Evolutionary conservation across 371 early-diverging fungal genomes (phyloP).

Genomic region (Rhizopus arrhizus): DNA sequence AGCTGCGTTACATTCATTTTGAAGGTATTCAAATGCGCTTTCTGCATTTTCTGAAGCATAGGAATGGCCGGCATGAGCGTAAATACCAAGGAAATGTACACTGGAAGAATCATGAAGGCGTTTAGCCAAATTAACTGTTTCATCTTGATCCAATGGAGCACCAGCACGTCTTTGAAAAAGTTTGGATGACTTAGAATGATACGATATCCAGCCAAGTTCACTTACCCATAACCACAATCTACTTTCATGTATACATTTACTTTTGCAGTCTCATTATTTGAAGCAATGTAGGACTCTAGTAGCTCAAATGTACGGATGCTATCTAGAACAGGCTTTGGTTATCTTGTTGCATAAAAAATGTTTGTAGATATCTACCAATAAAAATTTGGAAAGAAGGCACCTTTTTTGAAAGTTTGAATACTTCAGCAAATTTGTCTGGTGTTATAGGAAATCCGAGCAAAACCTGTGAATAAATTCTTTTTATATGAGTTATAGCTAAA

Average conservation of each 20-base stretch:
- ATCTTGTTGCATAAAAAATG: not conserved
- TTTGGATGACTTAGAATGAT: not conserved
- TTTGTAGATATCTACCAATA: conserved; percentile 27
- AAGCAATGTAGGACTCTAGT: conserved; percentile 30
- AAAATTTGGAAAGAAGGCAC: conserved; percentile 40
- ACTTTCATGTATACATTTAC: conserved; percentile 42
- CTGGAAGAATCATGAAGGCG: conserved; percentile 32
- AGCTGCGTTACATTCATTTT: conserved; percentile 38
- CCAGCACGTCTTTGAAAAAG: conserved; percentile 43
- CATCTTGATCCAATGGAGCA: conserved; percentile 29
- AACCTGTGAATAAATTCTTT: conserved; percentile 16
- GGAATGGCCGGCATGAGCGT: conserved; percentile 51
- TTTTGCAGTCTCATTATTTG: conserved; percentile 11
- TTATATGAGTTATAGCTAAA: not conserved
- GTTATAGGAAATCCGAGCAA: conserved; percentile 47
- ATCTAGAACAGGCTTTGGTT: conserved; percentile 21
- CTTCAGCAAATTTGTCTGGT: conserved; percentile 41
- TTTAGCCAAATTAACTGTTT: conserved; percentile 35
- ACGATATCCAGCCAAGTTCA: not conserved
- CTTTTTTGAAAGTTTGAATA: conserved; percentile 25
- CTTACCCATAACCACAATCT: conserved; percentile 49
- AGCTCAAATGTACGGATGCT: conserved; percentile 39
- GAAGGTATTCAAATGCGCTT: conserved; percentile 33
- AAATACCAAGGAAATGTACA: conserved; percentile 38
- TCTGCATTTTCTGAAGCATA: conserved; percentile 34